A percentile compares a stretch with the other conserved stretches of the same genome.
These are phyloP conservation scores for Phyllosticta capitalensis DNA, from an alignment of 2,329 filamentous ascomycete genomes.

Conservation along the genomic window DNA sequence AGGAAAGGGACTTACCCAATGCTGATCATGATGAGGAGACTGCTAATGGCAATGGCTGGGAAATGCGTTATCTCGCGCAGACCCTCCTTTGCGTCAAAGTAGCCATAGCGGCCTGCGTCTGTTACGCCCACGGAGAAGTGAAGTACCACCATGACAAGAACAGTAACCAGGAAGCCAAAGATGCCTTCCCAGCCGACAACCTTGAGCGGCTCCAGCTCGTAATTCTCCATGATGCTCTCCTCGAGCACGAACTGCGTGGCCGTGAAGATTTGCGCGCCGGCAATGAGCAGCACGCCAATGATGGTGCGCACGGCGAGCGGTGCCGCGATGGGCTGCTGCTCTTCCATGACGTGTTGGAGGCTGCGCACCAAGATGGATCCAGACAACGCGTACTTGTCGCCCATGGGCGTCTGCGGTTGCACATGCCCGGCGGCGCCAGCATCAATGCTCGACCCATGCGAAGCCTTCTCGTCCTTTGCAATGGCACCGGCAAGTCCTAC, in stretches of 20 bases:
- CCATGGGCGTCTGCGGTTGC: conserved; percentile 1
- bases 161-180: conserved; percentile 76
- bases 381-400: conserved; percentile 1
- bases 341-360: neutral
- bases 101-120: conserved; percentile 63
- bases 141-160: conserved; percentile 68
- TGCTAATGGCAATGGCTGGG: conserved; percentile 62
- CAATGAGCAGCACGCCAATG: conserved; percentile 81
- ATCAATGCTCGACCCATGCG: conserved; percentile 12
- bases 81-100: conserved; percentile 84
- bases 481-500: conserved; percentile 85
- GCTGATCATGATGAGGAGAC: conserved; percentile 89
- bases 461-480: conserved; percentile 49
- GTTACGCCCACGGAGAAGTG: conserved; percentile 71
- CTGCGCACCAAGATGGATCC: conserved; percentile 8
- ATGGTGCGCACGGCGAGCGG: conserved; percentile 59
- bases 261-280: conserved; percentile 91
- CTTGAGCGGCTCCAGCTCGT: conserved; percentile 71
- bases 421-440: neutral
- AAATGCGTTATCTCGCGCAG: conserved; percentile 70
- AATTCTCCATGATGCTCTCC: conserved; percentile 79
- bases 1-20: conserved; percentile 60
- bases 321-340: conserved; percentile 23
- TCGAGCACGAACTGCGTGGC: conserved; percentile 94
- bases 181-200: conserved; percentile 95